Conservation (phyloP, 1,139 yeast species). For the Lodderomyces orthopsilosis region DNA sequence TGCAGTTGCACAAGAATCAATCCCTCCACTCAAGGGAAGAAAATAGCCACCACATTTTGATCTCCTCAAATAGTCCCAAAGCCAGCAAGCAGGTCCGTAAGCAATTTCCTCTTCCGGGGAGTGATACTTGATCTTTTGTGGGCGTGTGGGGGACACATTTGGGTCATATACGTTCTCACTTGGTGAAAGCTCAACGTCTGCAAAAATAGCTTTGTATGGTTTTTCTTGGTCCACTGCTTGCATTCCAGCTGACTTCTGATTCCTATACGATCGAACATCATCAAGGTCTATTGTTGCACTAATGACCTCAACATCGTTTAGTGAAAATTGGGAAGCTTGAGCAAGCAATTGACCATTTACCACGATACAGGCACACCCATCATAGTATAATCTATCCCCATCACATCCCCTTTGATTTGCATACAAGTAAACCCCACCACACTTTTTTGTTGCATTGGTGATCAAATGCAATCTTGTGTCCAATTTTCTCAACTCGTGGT, state of each 20-base stretch:
- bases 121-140: slow-evolving; percentile 58
- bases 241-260: slow-evolving; percentile 71
- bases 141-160: slow-evolving; percentile 56
- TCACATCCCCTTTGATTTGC: slow-evolving; percentile 98
- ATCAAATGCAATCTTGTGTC: slow-evolving; percentile 82
- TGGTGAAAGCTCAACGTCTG: slow-evolving; percentile 63
- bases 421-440: slow-evolving; percentile 93
- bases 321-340: slow-evolving; percentile 87
- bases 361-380: slow-evolving; percentile 93
- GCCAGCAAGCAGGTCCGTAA: slow-evolving; percentile 97
- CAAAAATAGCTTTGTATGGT: slow-evolving; percentile 60
- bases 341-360: slow-evolving; percentile 90
- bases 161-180: slow-evolving; percentile 58
- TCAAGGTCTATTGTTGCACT: slow-evolving; percentile 92
- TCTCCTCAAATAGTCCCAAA: slow-evolving; percentile 95
- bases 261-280: slow-evolving; percentile 82
- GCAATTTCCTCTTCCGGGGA: slow-evolving; percentile 95
- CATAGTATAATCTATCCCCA: slow-evolving; percentile 94
- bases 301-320: slow-evolving; percentile 88
- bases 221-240: slow-evolving; percentile 59
- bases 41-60: slow-evolving; percentile 89
- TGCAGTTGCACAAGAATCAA: slow-evolving; percentile 97
- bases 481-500: slow-evolving; percentile 89
- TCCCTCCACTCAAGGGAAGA: slow-evolving; percentile 93
- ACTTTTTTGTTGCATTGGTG: slow-evolving; percentile 87